Evolutionary conservation across 345 rosid genomes (phyloP), one percentile per base, ranked within the genome.

Genomic region (Rubroshorea leprosula): DNA sequence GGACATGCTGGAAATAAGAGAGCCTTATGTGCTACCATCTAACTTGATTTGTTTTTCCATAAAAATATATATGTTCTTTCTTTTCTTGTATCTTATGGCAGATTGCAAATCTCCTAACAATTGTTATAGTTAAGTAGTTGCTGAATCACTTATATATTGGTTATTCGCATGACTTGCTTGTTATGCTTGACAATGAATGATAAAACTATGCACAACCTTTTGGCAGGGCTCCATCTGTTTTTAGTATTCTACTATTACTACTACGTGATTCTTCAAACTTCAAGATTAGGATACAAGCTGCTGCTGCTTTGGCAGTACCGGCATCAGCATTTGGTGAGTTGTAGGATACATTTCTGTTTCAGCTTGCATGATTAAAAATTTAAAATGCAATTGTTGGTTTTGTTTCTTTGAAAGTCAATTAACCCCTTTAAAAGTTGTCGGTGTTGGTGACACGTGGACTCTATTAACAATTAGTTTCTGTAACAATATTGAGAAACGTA

Each of bases 281-380:
- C 66, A 89, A 93, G 80, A 87, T 93, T 72, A 80, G 89, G 77
- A 93, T 93, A 77, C 97, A 89, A 79, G 99, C 96, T 62, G 97
- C 94, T 61, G 82, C 97, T 61, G 99, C 99, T 26, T 79, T 92
- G 67, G 84, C 97, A 62, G 97, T 81, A 50, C 96, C 97, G 47
- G 70, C 76, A 71, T 78, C 84, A 23, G 78, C 62, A 71, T 49
- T 25, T 57, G 86, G 97, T 89, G 64, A 78, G 87, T 74, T 50
- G 68, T 58, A 22, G 65, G 15, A 23, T 25, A 49, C 19, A 17
- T 41, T 20, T 41, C 43, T 26, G 44, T 63, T 58, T 12, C 41
- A 44, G 39, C 31, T 63, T 27, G 64, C 44, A 41, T 45, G 35
- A 48, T 57, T 57, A 35, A 55, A 41, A 49, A 25, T n/a, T n/a